Percentiles rank a stretch among this genome's conserved stretches.
Evolutionary conservation across 139 green algal genomes (phyloP).

Genomic region (Chlorella sorokiniana): DNA sequence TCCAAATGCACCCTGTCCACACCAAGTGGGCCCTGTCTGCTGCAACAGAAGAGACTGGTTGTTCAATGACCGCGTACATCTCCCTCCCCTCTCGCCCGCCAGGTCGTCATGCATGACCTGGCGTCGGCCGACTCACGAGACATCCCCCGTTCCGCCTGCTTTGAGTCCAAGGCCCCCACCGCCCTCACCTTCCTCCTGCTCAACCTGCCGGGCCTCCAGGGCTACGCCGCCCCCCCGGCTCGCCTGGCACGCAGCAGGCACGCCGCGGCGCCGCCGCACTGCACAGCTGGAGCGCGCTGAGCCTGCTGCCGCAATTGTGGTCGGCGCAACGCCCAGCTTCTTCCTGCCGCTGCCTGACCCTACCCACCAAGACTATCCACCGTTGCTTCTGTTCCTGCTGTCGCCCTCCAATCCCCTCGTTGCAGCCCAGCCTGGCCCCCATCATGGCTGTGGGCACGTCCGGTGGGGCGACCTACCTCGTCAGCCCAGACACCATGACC

Average conservation of each 20-base stretch:
- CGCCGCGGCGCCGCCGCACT: no score
- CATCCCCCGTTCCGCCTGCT: constrained; percentile 44
- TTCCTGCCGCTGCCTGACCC: no score
- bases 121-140: constrained; percentile 37
- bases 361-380: no score
- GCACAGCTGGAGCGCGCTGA: no score
- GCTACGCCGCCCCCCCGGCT: not conserved
- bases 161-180: constrained; percentile 59
- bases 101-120: constrained; percentile 57
- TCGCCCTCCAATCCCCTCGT: not conserved
- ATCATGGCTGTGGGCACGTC: constrained; percentile 62
- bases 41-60: not conserved
- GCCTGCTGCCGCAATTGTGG: no score
- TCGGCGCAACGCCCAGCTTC: no score
- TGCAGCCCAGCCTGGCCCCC: constrained; percentile 37
- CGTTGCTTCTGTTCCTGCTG: no score
- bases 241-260: not conserved
- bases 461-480: constrained; percentile 51
- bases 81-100: not conserved
- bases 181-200: constrained; percentile 50
- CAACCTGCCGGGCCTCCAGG: constrained; percentile 39
- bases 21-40: no score
- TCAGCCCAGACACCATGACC: constrained; percentile 33
- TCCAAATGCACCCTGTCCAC: no score
- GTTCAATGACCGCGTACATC: no score